Conservation (phyloP, 306 rosid species). For the Leucaena leucocephala region DNA sequence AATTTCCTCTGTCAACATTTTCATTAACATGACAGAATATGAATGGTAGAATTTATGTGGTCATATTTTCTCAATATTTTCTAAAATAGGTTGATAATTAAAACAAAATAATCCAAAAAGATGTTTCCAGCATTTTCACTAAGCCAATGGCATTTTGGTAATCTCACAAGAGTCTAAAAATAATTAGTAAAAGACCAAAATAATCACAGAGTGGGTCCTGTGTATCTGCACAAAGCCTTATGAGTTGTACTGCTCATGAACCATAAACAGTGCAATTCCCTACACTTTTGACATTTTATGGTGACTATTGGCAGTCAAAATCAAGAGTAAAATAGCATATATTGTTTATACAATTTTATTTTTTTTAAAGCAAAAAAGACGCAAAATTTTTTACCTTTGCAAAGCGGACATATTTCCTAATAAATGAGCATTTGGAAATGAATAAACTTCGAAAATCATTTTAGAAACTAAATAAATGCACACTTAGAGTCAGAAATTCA, state of each 20-base stretch:
- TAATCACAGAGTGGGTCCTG: not conserved
- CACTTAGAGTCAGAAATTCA: constrained; percentile 15
- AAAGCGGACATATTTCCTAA: not conserved
- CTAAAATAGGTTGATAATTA: not conserved
- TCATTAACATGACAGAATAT: not conserved
- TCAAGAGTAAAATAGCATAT: not conserved
- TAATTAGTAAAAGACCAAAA: not conserved
- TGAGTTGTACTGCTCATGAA: not conserved
- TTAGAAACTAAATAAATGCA: not conserved
- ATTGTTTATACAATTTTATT: not conserved
- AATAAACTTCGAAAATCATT: not conserved
- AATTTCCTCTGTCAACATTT: not conserved
- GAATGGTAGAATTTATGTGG: not conserved
- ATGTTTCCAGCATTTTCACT: not conserved
- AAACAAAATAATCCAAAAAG: no score
- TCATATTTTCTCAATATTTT: not conserved
- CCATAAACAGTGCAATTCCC: not conserved
- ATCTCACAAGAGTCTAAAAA: not conserved
- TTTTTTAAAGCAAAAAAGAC: not conserved
- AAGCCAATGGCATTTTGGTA: not conserved
- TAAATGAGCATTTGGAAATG: not conserved
- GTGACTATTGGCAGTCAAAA: not conserved
- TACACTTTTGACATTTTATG: not conserved
- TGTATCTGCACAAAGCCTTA: not conserved
- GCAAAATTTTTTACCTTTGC: not conserved